phyloP scores from a whole-genome alignment of 2,329 filamentous ascomycete species.

The Ophiocordyceps camponoti-rufipedis region DNA sequence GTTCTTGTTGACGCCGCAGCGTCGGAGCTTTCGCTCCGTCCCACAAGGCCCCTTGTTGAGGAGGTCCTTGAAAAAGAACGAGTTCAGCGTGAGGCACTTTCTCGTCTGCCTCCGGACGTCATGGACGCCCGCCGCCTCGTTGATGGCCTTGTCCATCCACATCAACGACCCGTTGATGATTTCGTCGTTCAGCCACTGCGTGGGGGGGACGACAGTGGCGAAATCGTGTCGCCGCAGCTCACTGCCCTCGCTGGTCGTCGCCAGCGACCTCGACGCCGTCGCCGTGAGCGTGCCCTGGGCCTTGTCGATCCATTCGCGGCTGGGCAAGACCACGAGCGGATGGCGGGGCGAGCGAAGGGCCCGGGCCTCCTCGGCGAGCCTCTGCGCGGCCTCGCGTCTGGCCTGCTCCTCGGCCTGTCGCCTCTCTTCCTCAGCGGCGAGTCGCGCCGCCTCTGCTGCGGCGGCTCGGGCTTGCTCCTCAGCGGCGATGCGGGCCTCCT shows the following conservation, averaged over 20 bases:
- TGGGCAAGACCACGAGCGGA: constrained; percentile 11
- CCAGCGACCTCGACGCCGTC: constrained; percentile 17
- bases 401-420: neutral
- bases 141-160: constrained; percentile 40
- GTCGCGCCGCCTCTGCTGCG: constrained; percentile 7
- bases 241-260: constrained; percentile 28
- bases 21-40: constrained; percentile 36
- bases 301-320: constrained; percentile 9
- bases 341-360: constrained; percentile 12
- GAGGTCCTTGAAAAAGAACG: constrained; percentile 45
- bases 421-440: constrained; percentile 8
- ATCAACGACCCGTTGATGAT: constrained; percentile 50
- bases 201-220: constrained; percentile 35
- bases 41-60: constrained; percentile 25
- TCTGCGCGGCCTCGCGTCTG: constrained; percentile 8
- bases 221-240: constrained; percentile 40
- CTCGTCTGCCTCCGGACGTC: constrained; percentile 28
- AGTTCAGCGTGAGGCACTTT: constrained; percentile 43
- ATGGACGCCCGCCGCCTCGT: constrained; percentile 33
- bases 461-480: constrained; percentile 8
- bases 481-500: constrained; percentile 7
- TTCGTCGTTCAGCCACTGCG: constrained; percentile 59
- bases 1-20: constrained; percentile 34
- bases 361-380: constrained; percentile 10
- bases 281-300: constrained; percentile 15